These are phyloP conservation scores for Ogataea henricii DNA, from an alignment of 805 yeast genomes.

Conservation along the genomic window DNA sequence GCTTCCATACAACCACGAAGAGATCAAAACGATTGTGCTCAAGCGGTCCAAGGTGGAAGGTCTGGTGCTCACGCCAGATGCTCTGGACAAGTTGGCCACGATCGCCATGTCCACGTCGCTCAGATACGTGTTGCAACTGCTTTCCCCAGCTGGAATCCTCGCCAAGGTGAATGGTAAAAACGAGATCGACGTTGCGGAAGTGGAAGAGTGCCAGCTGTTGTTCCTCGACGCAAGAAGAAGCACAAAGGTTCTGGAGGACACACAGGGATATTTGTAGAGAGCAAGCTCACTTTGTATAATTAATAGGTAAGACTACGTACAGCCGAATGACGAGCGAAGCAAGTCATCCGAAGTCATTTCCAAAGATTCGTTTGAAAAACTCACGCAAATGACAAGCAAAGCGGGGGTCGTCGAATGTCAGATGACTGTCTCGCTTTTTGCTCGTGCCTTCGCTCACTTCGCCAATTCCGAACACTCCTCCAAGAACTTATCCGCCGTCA, in stretches of 20 bases:
- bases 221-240: slow-evolving; percentile 90
- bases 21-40: slow-evolving; percentile 79
- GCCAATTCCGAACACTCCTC: slow-evolving; percentile 64
- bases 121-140: slow-evolving; percentile 89
- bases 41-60: slow-evolving; percentile 96
- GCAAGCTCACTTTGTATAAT: slow-evolving; percentile 8
- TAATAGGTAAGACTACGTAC: background rate
- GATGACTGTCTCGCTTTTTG: background rate
- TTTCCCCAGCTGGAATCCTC: slow-evolving; percentile 85
- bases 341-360: background rate
- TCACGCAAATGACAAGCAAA: too few relatives aligned
- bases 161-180: slow-evolving; percentile 75
- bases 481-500: slow-evolving; percentile 70
- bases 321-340: background rate
- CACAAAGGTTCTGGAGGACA: slow-evolving; percentile 77
- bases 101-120: slow-evolving; percentile 88
- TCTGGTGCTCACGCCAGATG: slow-evolving; percentile 78
- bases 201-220: slow-evolving; percentile 82
- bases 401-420: too few relatives aligned
- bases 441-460: slow-evolving; percentile 3
- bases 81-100: slow-evolving; percentile 82
- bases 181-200: slow-evolving; percentile 66
- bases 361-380: too few relatives aligned
- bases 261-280: slow-evolving; percentile 29
- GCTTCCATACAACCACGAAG: slow-evolving; percentile 71